Evolutionary conservation across 2,329 filamentous ascomycete species (phyloP).

Genomic region (Xylariomycetidae sp.): DNA sequence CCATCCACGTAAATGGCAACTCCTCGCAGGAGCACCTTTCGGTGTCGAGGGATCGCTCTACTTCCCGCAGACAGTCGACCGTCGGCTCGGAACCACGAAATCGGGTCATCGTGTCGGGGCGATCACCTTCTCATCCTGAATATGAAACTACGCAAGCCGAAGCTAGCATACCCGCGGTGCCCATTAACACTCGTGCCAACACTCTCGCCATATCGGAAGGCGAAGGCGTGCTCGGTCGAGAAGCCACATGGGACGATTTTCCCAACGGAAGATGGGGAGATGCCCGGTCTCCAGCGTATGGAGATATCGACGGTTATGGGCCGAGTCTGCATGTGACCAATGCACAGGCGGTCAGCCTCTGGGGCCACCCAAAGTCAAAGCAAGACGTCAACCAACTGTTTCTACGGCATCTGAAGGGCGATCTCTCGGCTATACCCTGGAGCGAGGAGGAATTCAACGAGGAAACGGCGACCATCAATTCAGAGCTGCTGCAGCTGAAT

Average conservation of each 20-base stretch:
- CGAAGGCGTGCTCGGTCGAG: constrained; percentile 79
- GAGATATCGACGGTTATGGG: constrained; percentile 96
- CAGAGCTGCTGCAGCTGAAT: constrained; percentile 72
- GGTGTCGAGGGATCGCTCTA: constrained; percentile 26
- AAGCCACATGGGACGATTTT: constrained; percentile 98
- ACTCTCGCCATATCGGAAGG: constrained; percentile 93
- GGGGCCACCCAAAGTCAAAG: constrained; percentile 69
- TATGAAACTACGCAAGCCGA: constrained; percentile 73
- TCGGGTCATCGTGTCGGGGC: constrained; percentile 72
- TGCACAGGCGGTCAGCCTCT: constrained; percentile 76
- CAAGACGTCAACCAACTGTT: constrained; percentile 79
- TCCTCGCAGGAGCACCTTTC: constrained; percentile 21
- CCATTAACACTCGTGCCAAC: constrained; percentile 73
- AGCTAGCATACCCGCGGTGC: constrained; percentile 69
- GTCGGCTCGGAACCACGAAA: constrained; percentile 84
- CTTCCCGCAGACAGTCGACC: constrained; percentile 65
- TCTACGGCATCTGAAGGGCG: constrained; percentile 72
- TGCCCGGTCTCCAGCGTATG: constrained; percentile 86
- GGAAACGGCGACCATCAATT: constrained; percentile 78
- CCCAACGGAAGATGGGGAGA: constrained; percentile 96
- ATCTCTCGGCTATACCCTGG: constrained; percentile 83
- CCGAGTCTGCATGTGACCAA: constrained; percentile 90
- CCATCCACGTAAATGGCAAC: constrained; percentile 49
- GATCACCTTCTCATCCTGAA: constrained; percentile 53
- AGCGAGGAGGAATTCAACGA: constrained; percentile 82